These are phyloP conservation scores for Fusarium circinatum DNA, from an alignment of 2,329 filamentous ascomycete species.

Conservation along the genomic window DNA sequence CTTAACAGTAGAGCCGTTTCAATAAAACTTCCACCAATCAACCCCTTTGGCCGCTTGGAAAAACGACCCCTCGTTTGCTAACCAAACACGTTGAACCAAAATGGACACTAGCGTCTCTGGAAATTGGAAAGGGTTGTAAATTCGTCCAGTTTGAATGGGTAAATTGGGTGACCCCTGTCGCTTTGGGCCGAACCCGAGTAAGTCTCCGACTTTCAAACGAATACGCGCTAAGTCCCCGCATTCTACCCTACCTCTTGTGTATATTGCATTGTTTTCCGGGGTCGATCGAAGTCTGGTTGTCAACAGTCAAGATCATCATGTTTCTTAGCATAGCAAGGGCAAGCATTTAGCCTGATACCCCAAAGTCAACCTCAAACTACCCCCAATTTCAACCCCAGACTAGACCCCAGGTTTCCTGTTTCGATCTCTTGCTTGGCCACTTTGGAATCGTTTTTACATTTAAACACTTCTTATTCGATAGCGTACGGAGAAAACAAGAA, in stretches of 20 bases:
- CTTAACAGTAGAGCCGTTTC: background rate
- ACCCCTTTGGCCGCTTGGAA: accelerated
- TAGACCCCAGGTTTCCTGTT: background rate
- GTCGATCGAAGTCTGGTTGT: background rate
- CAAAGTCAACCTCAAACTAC: background rate
- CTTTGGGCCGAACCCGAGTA: background rate
- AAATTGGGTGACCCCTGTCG: accelerated
- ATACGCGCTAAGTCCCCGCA: background rate
- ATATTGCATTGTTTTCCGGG: background rate
- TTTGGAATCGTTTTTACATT: accelerated
- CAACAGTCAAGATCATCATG: background rate
- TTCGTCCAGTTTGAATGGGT: background rate
- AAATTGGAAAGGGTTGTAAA: background rate
- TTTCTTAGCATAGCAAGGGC: background rate
- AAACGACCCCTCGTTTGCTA: background rate
- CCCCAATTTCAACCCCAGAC: background rate
- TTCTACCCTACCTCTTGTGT: background rate
- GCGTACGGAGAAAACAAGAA: background rate
- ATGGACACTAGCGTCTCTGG: background rate
- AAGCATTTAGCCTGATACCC: background rate
- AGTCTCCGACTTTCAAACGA: background rate
- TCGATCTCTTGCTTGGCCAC: background rate
- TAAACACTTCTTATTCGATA: background rate
- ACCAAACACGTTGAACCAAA: background rate
- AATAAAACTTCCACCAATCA: background rate